Evolutionary conservation across 129 eudicot genomes (phyloP).

Genomic region (Artemisia argyi): DNA sequence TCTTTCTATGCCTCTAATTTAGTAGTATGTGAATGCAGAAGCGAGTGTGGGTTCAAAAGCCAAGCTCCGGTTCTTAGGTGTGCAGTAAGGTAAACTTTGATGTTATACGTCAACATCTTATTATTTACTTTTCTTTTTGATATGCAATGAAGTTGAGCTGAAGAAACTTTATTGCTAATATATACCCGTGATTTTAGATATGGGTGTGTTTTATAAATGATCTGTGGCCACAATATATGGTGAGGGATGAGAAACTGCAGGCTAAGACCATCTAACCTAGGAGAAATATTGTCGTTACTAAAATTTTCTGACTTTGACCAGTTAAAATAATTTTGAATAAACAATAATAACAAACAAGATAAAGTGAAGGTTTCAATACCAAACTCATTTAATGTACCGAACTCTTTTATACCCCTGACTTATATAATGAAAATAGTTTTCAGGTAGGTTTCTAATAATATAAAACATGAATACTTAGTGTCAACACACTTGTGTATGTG

Average conservation of each 20-base stretch:
- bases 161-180: conserved; percentile 2
- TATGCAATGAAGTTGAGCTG: conserved; percentile 9
- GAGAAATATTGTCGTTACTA: neutral
- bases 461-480: too few species aligned
- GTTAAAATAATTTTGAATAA: too few species aligned
- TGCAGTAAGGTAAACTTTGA: conserved; percentile 44
- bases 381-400: too few species aligned
- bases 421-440: too few species aligned
- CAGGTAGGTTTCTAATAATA: too few species aligned
- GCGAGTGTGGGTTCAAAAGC: conserved; percentile 97
- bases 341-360: neutral
- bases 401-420: too few species aligned
- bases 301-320: neutral
- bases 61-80: conserved; percentile 77
- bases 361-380: neutral
- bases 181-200: neutral
- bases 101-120: conserved; percentile 12
- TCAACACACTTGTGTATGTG: too few species aligned
- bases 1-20: conserved; percentile 11
- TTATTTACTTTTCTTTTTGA: conserved; percentile 8
- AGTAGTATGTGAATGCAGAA: conserved; percentile 51
- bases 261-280: conserved; percentile 12
- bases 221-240: neutral
- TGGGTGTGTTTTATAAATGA: neutral
- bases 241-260: neutral